Evolutionary conservation across 1,139 yeast species (phyloP).

Genomic region (Kodamaea ohmeri): DNA sequence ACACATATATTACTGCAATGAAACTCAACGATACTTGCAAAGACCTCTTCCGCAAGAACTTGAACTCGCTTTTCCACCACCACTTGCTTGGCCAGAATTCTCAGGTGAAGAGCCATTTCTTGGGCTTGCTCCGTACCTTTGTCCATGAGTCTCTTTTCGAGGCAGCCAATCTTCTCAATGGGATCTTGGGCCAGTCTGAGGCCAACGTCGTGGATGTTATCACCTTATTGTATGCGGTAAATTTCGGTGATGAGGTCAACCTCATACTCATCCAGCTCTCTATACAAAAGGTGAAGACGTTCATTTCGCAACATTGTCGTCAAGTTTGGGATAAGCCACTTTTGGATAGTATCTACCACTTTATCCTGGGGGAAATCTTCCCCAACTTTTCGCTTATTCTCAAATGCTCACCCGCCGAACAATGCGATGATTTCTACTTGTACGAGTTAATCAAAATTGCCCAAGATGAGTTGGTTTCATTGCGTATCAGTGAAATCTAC

Average conservation of each 20-base stretch:
- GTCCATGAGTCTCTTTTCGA: constrained; percentile 11
- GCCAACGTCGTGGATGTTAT: constrained; percentile 14
- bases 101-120: constrained; percentile 7
- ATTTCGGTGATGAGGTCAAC: constrained; percentile 34
- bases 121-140: constrained; percentile 6
- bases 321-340: constrained; percentile 43
- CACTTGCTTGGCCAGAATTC: constrained; percentile 10
- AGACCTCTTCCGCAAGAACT: constrained; percentile 25
- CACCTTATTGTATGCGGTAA: constrained; percentile 24
- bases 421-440: constrained; percentile 20
- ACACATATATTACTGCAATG: constrained; percentile 20
- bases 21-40: constrained; percentile 20
- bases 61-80: constrained; percentile 26
- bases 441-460: constrained; percentile 39
- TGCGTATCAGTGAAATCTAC: constrained; percentile 64
- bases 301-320: constrained; percentile 35
- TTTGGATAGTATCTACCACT: constrained; percentile 34
- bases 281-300: constrained; percentile 36
- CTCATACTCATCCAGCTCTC: constrained; percentile 42
- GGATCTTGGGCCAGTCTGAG: constrained; percentile 4
- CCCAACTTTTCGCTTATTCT: constrained; percentile 35
- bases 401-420: constrained; percentile 18
- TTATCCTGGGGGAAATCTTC: constrained; percentile 38
- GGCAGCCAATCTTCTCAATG: constrained; percentile 5
- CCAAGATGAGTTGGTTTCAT: constrained; percentile 43